Percentiles rank a stretch among this genome's conserved stretches.
phyloP scores from a whole-genome alignment of 768 basidiomycete species.

The Pleurotus tuber-regium region DNA sequence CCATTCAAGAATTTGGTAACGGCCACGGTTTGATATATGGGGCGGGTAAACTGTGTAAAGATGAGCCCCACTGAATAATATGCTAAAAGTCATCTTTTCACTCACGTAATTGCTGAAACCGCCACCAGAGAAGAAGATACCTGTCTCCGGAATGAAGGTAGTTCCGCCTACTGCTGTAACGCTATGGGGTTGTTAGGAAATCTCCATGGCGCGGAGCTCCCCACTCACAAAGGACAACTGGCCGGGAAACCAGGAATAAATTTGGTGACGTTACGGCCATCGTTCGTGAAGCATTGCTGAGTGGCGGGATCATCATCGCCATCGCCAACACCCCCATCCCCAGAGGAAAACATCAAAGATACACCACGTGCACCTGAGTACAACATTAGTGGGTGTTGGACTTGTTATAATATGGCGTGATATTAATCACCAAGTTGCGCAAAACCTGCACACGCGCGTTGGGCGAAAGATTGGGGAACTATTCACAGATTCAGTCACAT shows the following conservation, averaged over 20 bases:
- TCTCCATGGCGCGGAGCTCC: neutral
- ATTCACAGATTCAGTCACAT: neutral
- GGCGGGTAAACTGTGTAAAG: neutral
- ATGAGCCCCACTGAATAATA: neutral
- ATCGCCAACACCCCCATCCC: slow-evolving; percentile 71
- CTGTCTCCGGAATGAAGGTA: slow-evolving; percentile 52
- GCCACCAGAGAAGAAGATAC: slow-evolving; percentile 57
- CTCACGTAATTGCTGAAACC: slow-evolving; percentile 64
- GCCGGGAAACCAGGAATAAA: slow-evolving; percentile 67
- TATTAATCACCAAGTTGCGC: slow-evolving; percentile 52
- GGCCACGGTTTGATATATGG: slow-evolving; percentile 35
- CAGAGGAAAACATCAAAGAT: slow-evolving; percentile 62
- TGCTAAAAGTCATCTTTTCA: neutral
- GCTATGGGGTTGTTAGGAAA: slow-evolving; percentile 30
- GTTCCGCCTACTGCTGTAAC: slow-evolving; percentile 77
- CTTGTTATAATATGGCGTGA: neutral
- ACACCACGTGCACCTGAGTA: slow-evolving; percentile 63
- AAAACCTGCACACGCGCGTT: slow-evolving; percentile 57
- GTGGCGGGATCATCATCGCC: slow-evolving; percentile 49
- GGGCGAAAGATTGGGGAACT: slow-evolving; percentile 60
- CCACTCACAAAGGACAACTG: slow-evolving; percentile 50
- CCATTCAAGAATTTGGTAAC: slow-evolving; percentile 42
- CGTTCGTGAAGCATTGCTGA: slow-evolving; percentile 56
- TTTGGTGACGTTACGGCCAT: slow-evolving; percentile 47
- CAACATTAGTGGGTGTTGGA: neutral